Percentiles rank a stretch among this genome's conserved stretches.
These are phyloP conservation scores for Castanea sativa DNA, from an alignment of 306 rosid species.

Conservation along the genomic window DNA sequence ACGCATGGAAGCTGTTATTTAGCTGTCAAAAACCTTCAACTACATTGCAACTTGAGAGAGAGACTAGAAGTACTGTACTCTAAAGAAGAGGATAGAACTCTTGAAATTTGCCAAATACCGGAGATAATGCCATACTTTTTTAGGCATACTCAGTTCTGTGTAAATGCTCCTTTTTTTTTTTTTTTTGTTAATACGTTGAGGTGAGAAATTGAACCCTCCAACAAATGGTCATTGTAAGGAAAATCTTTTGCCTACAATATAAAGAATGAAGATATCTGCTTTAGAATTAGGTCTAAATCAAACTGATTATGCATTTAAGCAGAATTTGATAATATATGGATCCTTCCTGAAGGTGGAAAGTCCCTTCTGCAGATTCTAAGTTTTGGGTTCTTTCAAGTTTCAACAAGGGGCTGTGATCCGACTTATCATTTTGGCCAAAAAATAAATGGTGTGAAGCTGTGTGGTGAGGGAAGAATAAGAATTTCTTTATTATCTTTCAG, in stretches of 20 bases:
- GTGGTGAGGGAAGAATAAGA: background rate
- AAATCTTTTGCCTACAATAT: no score
- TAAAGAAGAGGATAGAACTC: background rate
- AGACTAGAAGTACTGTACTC: background rate
- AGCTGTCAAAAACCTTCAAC: constrained; percentile 28
- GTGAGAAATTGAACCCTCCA: background rate
- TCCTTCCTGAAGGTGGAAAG: background rate
- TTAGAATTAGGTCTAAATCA: background rate
- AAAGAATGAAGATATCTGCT: background rate
- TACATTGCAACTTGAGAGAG: background rate
- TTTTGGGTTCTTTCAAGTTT: background rate
- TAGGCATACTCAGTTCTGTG: background rate
- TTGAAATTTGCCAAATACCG: background rate
- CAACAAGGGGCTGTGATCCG: no score
- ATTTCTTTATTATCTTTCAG: no score
- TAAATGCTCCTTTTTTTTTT: background rate
- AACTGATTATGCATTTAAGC: background rate
- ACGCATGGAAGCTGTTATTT: constrained; percentile 14
- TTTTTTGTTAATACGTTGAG: background rate
- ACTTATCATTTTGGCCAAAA: no score
- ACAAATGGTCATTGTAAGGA: no score
- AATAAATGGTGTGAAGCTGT: background rate
- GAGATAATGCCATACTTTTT: background rate
- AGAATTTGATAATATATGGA: no score
- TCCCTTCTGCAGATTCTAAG: background rate